Evolutionary conservation across 2,329 filamentous ascomycete species (phyloP), one percentile per base, ranked within the genome.

Genomic region (Sclerotinia nivalis): DNA sequence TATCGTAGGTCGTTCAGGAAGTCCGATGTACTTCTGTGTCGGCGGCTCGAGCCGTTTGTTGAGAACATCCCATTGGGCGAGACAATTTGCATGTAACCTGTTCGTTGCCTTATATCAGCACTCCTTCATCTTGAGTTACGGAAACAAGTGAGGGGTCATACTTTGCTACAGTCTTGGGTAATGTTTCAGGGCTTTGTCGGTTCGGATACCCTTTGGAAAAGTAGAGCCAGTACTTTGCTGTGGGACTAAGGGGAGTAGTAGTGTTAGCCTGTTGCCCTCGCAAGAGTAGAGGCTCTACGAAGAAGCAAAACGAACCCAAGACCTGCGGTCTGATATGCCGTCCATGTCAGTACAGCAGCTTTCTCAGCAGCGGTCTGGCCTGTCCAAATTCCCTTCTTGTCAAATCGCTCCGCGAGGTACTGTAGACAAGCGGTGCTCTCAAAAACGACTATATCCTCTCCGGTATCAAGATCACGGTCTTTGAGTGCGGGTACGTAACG

Each of bases 361-460:
- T 76, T 79, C 70, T 80, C 74, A 67, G 67, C 56, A 60, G 78
- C 68, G 58, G 74, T 78, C 28, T 74, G 49, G 49, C 82, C 72
- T 69, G 75, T 73, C 77, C 79, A 77, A 68, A 73, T 49, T 62
- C 81, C 75, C 74, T 80, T 71, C 74, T 78, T 72, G 75, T 83
- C 77, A 73, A 76, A 81, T 60, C 76, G 68, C 4, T 80, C 77
- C 1, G 76, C 76, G 2, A 81, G 73, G 69, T 81, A 81, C 67
- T 80, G 76, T 20, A 82, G 71, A 62, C 79, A 81, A 1, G 79
- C 78, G 0, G 79, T 81, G n/a, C 78, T 72, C 68, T 81, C 80
- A 59, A 81, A 82, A 0, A 81, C 79, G 28, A 73, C 73, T 13
- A 78, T 61, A 4, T 77, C 72, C 68, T 80, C 70, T 8, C 73